Evolutionary conservation across 371 early-diverging fungal genomes (phyloP).

Genomic region (Nematocida homosporus): DNA sequence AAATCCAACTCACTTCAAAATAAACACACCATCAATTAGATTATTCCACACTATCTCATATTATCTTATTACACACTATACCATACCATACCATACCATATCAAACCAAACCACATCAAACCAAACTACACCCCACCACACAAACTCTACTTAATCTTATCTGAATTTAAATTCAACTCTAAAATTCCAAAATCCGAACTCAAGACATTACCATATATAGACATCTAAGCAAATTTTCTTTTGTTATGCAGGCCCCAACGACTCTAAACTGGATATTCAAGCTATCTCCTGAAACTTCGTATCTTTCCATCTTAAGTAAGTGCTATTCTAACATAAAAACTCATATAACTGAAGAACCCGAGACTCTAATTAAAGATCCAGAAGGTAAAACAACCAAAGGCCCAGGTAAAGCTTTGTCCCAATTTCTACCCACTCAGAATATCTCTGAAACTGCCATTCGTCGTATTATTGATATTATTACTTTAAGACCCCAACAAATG

Average conservation of each 20-base stretch:
- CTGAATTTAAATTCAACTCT: no score
- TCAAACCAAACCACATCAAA: no score
- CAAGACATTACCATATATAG: no score
- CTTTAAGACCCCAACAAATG: slow-evolving; percentile 43
- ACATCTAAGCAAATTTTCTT: background rate
- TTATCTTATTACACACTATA: no score
- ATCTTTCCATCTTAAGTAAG: slow-evolving; percentile 8
- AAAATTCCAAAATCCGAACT: no score
- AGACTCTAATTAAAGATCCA: slow-evolving; percentile 11
- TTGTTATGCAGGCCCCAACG: no score
- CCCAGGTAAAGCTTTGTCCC: slow-evolving; percentile 17
- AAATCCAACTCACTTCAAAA: no score
- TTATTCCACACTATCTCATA: no score
- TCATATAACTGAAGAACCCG: slow-evolving; percentile 18
- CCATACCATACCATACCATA: no score
- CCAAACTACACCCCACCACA: no score
- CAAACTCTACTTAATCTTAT: no score
- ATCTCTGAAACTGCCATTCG: slow-evolving; percentile 1
- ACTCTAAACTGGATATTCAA: slow-evolving; percentile 32
- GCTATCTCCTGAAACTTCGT: slow-evolving; percentile 34
- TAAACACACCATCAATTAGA: no score
- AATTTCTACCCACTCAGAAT: background rate
- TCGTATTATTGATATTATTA: slow-evolving; percentile 28
- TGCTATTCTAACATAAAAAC: slow-evolving; percentile 9
- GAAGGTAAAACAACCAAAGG: slow-evolving; percentile 43